Percentiles rank a stretch among this genome's conserved stretches.
phyloP scores from a whole-genome alignment of 2,329 filamentous ascomycete genomes.

The Alternaria sp. region DNA sequence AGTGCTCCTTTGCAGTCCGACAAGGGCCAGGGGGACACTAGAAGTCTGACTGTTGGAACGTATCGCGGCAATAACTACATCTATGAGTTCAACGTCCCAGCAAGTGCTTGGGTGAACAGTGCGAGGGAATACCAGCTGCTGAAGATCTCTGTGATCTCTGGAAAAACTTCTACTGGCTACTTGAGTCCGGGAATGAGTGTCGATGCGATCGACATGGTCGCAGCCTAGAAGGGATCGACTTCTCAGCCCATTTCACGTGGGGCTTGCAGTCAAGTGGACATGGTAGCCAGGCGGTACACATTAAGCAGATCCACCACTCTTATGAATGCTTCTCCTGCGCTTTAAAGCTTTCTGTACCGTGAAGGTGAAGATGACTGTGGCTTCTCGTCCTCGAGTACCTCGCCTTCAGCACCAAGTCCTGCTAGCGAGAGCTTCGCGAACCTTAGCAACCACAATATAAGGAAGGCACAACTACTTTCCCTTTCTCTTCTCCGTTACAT shows the following conservation, averaged over 20 bases:
- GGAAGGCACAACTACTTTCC: no score
- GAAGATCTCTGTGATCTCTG: conserved; percentile 30
- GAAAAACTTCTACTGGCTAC: conserved; percentile 30
- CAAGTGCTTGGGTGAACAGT: conserved; percentile 31
- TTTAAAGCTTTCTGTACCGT: neutral
- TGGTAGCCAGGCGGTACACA: neutral
- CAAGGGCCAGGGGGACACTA: conserved; percentile 31
- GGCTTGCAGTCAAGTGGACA: neutral
- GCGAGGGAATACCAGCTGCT: conserved; percentile 28
- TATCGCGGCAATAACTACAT: conserved; percentile 36
- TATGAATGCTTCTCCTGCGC: neutral
- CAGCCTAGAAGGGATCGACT: neutral
- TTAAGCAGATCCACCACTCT: neutral
- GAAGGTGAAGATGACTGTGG: neutral
- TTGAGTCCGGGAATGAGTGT: conserved; percentile 31
- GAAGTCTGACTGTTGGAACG: conserved; percentile 32
- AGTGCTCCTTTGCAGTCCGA: conserved; percentile 20
- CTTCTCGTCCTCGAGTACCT: neutral
- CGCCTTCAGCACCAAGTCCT: neutral
- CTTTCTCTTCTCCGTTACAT: no score
- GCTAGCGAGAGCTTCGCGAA: neutral
- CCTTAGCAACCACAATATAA: no score
- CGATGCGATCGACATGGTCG: conserved; percentile 31
- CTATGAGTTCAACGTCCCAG: conserved; percentile 33
- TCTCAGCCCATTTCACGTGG: neutral